Conservation (phyloP, 805 yeast species). For the Yamadazyma phyllophila region DNA sequence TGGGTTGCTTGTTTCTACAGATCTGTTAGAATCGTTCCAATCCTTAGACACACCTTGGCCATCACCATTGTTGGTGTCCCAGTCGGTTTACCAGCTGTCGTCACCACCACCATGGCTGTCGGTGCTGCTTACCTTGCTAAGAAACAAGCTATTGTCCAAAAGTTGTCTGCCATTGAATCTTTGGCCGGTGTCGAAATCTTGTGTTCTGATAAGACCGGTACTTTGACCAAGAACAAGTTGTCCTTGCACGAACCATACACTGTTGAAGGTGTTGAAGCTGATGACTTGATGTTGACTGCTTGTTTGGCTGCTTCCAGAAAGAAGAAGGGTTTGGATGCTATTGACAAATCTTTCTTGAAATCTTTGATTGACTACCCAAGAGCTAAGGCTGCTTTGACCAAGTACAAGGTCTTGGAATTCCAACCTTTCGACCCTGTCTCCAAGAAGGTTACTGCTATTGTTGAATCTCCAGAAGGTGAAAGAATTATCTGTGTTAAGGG, state of each 20-base stretch:
- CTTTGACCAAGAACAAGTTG: conserved; percentile 94
- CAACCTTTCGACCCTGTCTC: conserved; percentile 98
- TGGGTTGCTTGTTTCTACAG: conserved; percentile 96
- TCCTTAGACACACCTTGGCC: conserved; percentile 89
- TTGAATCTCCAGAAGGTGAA: conserved; percentile 95
- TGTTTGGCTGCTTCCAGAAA: conserved; percentile 97
- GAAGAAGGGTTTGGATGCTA: conserved; percentile 97
- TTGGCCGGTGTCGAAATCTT: conserved; percentile 96
- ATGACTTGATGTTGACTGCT: conserved; percentile 95
- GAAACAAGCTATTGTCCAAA: conserved; percentile 96
- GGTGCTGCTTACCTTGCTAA: conserved; percentile 98
- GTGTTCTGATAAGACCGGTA: conserved; percentile 98
- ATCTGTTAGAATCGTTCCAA: conserved; percentile 79
- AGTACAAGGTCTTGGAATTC: conserved; percentile 93
- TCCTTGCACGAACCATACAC: conserved; percentile 97
- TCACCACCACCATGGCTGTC: conserved; percentile 98
- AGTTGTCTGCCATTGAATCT: conserved; percentile 94
- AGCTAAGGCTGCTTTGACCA: conserved; percentile 88
- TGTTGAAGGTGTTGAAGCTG: conserved; percentile 94
- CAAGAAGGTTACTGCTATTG: conserved; percentile 92
- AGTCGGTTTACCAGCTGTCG: conserved; percentile 98
- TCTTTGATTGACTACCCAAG: conserved; percentile 84
- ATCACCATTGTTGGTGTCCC: conserved; percentile 98
- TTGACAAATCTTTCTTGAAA: conserved; percentile 94
- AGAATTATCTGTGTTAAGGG: conserved; percentile 95